These are phyloP conservation scores for Sinapis alba DNA, from an alignment of 441 rosid genomes.

Conservation along the genomic window DNA sequence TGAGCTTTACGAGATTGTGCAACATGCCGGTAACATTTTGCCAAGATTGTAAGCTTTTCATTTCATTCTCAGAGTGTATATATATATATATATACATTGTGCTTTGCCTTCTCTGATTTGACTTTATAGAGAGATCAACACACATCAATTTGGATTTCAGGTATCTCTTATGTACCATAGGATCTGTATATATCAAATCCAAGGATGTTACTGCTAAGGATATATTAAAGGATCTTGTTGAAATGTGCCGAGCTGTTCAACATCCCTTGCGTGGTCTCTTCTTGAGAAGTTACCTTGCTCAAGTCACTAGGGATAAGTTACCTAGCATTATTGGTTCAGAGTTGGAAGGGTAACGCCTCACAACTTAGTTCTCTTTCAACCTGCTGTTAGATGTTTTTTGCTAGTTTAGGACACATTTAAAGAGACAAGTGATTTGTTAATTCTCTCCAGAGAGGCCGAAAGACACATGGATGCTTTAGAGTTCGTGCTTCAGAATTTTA, in stretches of 20 bases:
- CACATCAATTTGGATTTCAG: constrained; percentile 38
- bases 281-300: constrained; percentile 80
- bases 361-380: constrained; percentile 1
- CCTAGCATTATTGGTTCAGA: constrained; percentile 71
- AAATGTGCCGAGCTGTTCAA: constrained; percentile 85
- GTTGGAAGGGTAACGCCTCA: constrained; percentile 57
- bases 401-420: background rate
- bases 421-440: constrained; percentile 24
- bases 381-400: background rate
- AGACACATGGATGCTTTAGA: constrained; percentile 64
- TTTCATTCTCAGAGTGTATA: background rate
- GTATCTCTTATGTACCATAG: constrained; percentile 80
- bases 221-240: constrained; percentile 81
- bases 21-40: constrained; percentile 97
- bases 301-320: constrained; percentile 70
- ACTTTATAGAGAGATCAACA: no score
- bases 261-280: constrained; percentile 84
- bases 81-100: no score
- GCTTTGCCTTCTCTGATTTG: background rate
- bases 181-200: constrained; percentile 78
- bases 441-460: constrained; percentile 62
- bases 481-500: constrained; percentile 74
- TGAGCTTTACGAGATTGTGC: constrained; percentile 95
- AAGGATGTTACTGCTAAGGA: constrained; percentile 75
- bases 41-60: constrained; percentile 82